phyloP scores from a whole-genome alignment of 2,329 filamentous ascomycete species.

The Ophiostoma tasmaniense region DNA sequence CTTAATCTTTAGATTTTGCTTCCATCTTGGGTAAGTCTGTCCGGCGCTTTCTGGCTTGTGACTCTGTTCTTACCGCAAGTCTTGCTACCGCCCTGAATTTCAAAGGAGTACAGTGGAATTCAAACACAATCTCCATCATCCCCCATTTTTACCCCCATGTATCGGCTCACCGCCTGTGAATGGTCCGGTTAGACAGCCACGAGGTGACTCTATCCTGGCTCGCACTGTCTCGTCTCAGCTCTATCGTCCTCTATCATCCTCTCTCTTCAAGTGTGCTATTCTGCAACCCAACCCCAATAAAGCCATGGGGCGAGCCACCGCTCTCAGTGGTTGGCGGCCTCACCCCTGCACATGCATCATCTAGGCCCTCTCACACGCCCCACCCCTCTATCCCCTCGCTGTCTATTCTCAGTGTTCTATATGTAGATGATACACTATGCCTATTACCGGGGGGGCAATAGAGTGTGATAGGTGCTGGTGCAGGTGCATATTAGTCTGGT shows the following conservation, averaged over 20 bases:
- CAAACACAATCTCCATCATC: background rate
- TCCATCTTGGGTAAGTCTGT: background rate
- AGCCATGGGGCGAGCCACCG: background rate
- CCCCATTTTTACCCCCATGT: background rate
- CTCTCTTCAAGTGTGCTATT: background rate
- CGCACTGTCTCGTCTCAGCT: background rate
- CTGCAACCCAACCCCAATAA: background rate
- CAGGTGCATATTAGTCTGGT: background rate
- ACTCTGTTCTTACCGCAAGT: background rate
- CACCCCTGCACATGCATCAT: conserved; percentile 6
- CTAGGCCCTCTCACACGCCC: background rate
- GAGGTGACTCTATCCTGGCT: background rate
- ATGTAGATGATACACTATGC: background rate
- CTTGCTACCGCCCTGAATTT: background rate
- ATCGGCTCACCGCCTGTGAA: background rate
- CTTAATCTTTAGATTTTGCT: background rate
- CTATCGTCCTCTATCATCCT: background rate
- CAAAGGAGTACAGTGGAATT: background rate
- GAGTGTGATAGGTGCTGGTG: background rate
- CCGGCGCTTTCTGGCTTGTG: background rate
- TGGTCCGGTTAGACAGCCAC: background rate
- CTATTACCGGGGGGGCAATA: background rate
- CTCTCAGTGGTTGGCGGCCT: conserved; percentile 2
- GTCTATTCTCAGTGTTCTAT: too few species aligned
- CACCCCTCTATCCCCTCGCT: background rate